Evolutionary conservation across 2,329 filamentous ascomycete genomes (phyloP).

Genomic region (Cordyceps farinosa): DNA sequence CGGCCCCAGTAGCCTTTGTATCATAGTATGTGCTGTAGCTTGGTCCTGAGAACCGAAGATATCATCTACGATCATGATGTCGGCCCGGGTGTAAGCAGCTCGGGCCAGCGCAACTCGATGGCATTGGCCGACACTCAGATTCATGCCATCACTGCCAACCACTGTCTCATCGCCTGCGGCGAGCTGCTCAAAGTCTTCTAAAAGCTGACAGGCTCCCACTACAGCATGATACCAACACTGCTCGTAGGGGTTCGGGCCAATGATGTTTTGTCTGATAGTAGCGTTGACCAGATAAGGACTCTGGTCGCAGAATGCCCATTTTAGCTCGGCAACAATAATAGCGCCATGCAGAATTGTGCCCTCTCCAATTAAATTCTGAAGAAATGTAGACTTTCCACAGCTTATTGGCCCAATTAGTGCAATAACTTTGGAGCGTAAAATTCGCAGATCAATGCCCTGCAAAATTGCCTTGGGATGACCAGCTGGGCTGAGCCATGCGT

Average conservation of each 20-base stretch:
- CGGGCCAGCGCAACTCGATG: not conserved
- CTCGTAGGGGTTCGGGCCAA: not conserved
- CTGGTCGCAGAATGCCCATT: not conserved
- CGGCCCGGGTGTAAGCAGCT: not conserved
- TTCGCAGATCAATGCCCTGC: not conserved
- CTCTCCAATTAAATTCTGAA: not conserved
- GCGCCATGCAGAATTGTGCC: not conserved
- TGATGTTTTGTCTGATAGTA: not conserved
- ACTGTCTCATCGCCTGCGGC: not conserved
- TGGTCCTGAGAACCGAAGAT: not conserved
- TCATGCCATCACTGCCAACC: not conserved
- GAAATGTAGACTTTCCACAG: not conserved
- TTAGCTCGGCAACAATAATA: not conserved
- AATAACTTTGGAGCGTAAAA: not conserved
- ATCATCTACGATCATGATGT: not conserved
- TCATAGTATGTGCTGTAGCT: not conserved
- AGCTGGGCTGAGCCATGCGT: not conserved
- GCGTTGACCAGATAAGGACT: not conserved
- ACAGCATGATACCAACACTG: not conserved
- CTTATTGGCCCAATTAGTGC: not conserved
- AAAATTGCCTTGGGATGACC: not conserved
- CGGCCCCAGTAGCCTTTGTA: not conserved
- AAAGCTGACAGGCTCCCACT: not conserved
- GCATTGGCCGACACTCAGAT: not conserved
- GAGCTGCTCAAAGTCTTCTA: not conserved